Evolutionary conservation across 257 asterid genomes (phyloP), one percentile per base, ranked within the genome.

Genomic region (Vinca minor): DNA sequence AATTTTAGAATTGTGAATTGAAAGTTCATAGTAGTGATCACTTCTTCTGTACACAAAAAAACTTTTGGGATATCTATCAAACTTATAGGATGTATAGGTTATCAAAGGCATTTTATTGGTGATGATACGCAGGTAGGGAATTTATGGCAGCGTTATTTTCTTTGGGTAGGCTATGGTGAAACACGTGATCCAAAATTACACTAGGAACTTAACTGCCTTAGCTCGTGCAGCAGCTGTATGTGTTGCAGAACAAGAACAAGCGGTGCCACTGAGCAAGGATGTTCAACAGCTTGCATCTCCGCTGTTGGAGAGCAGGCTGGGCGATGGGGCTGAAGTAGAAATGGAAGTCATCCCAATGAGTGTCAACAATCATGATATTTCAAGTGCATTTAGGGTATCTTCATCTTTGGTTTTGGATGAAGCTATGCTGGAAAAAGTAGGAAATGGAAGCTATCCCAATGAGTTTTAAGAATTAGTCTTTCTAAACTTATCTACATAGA

Each of bases 201-300:
- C 99, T 59, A 89, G 99, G 59, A 87, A 83, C 80, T 81, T 93
- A 73, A 91, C 99, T 75, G 96, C 99, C 76, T 78, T 93, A 78
- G 99, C 99, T 65, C 99, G 97, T 77, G 95, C 94, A 52, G 97
- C 96, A 18, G 99, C 99, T 38, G 97, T 93, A 47, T 81, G 70
- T 69, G 91, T 93, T 45, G 94, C 97, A 54, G 97, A 93, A 76
- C 95, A 80, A 76, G 94, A 83, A 71, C 87, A 87, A 72, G 67
- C 84, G 65, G 71, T 84, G 71, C 95, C 99, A 55, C 84, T 93
- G 35, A 79, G 90, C 83, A 85, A 89, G 78, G 92, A 86, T 71
- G 93, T 93, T 66, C 97, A 89, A 74, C 80, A 80, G 69, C 77
- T 89, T 70, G 77, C 94, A 70, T 85, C 99, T 62, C 95, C 97